phyloP scores from a whole-genome alignment of 1,284 basidiomycete genomes.

The Ceratobasidium papillatum region DNA sequence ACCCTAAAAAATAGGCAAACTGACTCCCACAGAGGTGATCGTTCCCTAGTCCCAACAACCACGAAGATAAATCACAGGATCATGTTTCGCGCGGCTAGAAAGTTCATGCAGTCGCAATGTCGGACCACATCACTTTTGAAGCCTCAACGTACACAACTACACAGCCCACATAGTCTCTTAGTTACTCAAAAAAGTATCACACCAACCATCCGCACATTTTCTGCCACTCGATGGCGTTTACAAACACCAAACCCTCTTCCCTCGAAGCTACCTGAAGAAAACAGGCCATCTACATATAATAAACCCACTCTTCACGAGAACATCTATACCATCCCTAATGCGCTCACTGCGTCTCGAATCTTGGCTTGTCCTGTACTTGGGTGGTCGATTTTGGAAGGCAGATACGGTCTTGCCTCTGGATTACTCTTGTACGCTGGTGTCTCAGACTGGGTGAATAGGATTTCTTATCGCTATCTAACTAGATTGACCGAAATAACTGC shows the following conservation, averaged over 20 bases:
- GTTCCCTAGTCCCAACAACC: not conserved
- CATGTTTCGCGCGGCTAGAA: slow-evolving; percentile 6
- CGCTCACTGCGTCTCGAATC: slow-evolving; percentile 88
- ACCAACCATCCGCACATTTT: slow-evolving; percentile 2
- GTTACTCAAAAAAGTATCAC: not conserved
- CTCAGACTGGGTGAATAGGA: slow-evolving; percentile 80
- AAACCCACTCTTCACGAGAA: slow-evolving; percentile 70
- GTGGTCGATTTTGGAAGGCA: slow-evolving; percentile 87
- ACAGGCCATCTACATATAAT: not conserved
- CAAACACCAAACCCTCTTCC: not conserved
- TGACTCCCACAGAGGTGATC: too few relatives aligned
- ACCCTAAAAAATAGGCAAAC: too few relatives aligned
- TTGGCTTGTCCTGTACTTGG: slow-evolving; percentile 88
- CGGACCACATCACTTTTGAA: not conserved
- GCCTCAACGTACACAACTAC: not conserved
- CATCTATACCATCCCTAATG: slow-evolving; percentile 94
- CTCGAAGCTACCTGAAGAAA: not conserved
- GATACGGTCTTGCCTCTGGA: slow-evolving; percentile 81
- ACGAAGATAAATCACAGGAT: not conserved
- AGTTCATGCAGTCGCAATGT: not conserved
- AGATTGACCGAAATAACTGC: not conserved
- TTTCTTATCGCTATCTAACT: slow-evolving; percentile 37
- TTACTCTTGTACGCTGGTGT: slow-evolving; percentile 89
- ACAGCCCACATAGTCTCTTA: not conserved
- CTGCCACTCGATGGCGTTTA: not conserved